Evolutionary conservation across 2,329 filamentous ascomycete species (phyloP).

Genomic region (Arthrobotrys sinensis): DNA sequence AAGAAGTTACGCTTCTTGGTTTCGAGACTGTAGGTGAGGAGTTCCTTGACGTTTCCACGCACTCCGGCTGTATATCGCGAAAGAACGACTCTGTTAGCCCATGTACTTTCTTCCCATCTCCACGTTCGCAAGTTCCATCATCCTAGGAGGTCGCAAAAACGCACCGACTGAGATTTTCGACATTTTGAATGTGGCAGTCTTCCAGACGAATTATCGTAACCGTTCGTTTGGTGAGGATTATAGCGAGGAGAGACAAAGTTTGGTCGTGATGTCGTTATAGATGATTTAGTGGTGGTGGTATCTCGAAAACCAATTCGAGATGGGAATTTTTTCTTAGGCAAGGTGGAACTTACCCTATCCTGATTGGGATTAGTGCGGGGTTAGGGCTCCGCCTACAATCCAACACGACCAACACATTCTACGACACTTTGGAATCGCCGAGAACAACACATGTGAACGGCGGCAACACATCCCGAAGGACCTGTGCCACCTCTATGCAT

Average conservation of each 20-base stretch:
- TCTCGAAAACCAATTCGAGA: slow-evolving; percentile 32
- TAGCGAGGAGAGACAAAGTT: slow-evolving; percentile 54
- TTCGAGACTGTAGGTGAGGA: slow-evolving; percentile 94
- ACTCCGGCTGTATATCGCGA: slow-evolving; percentile 79
- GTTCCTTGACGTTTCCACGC: slow-evolving; percentile 91
- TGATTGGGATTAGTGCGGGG: slow-evolving; percentile 4
- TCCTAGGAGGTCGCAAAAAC: slow-evolving; percentile 62
- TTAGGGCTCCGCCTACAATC: slow-evolving; percentile 14
- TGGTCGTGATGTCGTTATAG: slow-evolving; percentile 39
- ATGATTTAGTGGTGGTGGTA: slow-evolving; percentile 13
- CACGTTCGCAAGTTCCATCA: background rate
- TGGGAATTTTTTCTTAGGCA: slow-evolving; percentile 5
- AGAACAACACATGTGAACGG: background rate
- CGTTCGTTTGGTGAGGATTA: slow-evolving; percentile 66
- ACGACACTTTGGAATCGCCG: background rate
- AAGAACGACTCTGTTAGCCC: slow-evolving; percentile 49
- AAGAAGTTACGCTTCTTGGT: slow-evolving; percentile 99
- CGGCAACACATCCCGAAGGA: background rate
- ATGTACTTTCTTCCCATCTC: slow-evolving; percentile 12
- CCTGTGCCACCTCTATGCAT: background rate
- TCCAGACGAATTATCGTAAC: slow-evolving; percentile 65
- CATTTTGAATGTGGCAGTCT: slow-evolving; percentile 69
- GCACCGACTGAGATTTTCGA: slow-evolving; percentile 74
- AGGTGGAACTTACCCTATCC: background rate
- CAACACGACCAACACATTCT: slow-evolving; percentile 13